These are phyloP conservation scores for sunflower (Helianthus annuus) DNA, from an alignment of 129 eudicot species.

Conservation along the genomic window DNA sequence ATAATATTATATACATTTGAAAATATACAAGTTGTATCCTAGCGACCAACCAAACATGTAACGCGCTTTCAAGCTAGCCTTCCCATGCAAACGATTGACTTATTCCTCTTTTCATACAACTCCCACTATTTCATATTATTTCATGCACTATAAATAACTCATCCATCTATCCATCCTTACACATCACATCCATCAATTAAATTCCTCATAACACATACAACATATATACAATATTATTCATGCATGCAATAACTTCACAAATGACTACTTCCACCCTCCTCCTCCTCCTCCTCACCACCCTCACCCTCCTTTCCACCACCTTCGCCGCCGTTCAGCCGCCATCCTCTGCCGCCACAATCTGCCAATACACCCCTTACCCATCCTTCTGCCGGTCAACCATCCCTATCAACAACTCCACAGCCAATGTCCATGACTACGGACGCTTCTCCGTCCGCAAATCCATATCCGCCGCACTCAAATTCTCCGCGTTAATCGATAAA, in stretches of 20 bases:
- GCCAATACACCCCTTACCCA: slow-evolving; percentile 63
- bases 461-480: slow-evolving; percentile 48
- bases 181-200: not conserved
- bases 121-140: not conserved
- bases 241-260: slow-evolving; percentile 8
- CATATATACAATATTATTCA: not conserved
- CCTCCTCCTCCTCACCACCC: not conserved
- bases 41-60: slow-evolving; percentile 22
- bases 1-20: not conserved
- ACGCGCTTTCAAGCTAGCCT: slow-evolving; percentile 34
- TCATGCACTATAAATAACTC: slow-evolving; percentile 23
- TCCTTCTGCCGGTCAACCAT: slow-evolving; percentile 55
- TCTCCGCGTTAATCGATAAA: slow-evolving; percentile 46
- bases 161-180: not conserved
- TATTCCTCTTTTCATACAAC: not conserved
- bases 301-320: slow-evolving; percentile 13
- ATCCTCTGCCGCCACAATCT: slow-evolving; percentile 33
- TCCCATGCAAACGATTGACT: slow-evolving; percentile 35
- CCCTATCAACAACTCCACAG: slow-evolving; percentile 40
- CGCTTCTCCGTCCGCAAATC: slow-evolving; percentile 66
- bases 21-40: slow-evolving; percentile 20
- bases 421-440: slow-evolving; percentile 59
- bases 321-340: not conserved
- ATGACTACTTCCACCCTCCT: slow-evolving; percentile 22
- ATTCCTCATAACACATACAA: not conserved